Evolutionary conservation across 2,329 filamentous ascomycete genomes (phyloP), one percentile per base, ranked within the genome.

Genomic region (Monilinia vaccinii-corymbosi): DNA sequence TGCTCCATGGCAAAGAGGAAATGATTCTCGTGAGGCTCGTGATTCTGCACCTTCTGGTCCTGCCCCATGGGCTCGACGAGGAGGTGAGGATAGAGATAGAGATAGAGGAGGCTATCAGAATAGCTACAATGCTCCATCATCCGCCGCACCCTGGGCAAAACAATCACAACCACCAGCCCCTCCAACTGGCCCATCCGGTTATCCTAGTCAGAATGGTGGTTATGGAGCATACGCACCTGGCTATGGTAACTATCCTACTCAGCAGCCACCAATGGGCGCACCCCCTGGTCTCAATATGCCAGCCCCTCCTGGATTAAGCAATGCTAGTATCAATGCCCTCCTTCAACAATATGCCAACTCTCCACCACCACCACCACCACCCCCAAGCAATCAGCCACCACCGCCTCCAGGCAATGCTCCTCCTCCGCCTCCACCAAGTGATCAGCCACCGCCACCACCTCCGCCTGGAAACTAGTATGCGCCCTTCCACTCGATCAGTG

Each of bases 1-100:
- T 72, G 91, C 91, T 66, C 91, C 91, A 9, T 96, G 92, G 83
- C 72, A 79, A 81, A 60, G 72, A 47, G 62, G 73, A 36, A 74
- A 75, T 56, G 74, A 75, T 47, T 72, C 74, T 34, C 72, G 74
- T 62, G 71, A 72, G 75, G 75, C 74, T 42, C 72, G 74, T 63
- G 71, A 72, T 59, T 53, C 64, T 23, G 66, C 63, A 48, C 65
- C 70, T 45, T 61, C 75, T 55, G 77, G 77, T 52, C 73, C 80
- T 49, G 81, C 83, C 62, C 82, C 83, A n/a, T 86, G 83, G 83
- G 78, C 79, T 48, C 78, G 81, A 63, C 84, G 88, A 60, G 80
- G 82, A 64, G 72, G 68, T 62, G 70, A 66, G 50, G 64, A 62
- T 47, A 76, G 78, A 55, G 73, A 62, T 47, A 76, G 78, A 53